Evolutionary conservation across 768 basidiomycete genomes (phyloP).

Genomic region (Xerocomellus chrysenteron): DNA sequence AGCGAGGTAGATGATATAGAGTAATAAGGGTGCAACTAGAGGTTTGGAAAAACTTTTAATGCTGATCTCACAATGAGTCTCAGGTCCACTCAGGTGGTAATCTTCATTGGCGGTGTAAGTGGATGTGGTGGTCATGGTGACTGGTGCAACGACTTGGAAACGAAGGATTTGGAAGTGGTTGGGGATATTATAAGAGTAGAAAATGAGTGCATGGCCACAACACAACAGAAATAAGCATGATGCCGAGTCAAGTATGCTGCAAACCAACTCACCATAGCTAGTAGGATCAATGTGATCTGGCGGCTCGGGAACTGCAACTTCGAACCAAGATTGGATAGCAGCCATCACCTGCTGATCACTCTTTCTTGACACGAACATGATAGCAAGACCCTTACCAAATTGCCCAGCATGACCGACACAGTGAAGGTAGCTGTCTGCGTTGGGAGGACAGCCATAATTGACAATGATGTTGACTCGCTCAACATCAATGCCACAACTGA

Average conservation of each 20-base stretch:
- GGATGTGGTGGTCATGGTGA: too few species aligned
- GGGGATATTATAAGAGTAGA: neutral
- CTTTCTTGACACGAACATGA: conserved; percentile 94
- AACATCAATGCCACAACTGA: conserved; percentile 98
- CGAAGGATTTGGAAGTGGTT: too few species aligned
- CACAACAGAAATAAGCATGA: neutral
- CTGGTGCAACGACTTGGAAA: too few species aligned
- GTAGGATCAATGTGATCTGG: conserved; percentile 93
- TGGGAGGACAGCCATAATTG: conserved; percentile 97
- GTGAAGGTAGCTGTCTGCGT: conserved; percentile 98
- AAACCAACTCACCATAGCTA: conserved; percentile 78
- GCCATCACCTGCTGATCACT: conserved; percentile 93
- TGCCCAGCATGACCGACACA: conserved; percentile 99
- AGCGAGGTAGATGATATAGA: too few species aligned
- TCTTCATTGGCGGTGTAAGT: too few species aligned
- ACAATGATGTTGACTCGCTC: conserved; percentile 99
- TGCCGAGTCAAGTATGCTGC: neutral
- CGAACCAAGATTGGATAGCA: conserved; percentile 93
- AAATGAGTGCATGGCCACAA: conserved; percentile 9
- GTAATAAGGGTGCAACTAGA: too few species aligned
- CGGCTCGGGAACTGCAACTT: conserved; percentile 93
- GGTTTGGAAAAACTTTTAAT: too few species aligned
- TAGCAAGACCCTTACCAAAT: conserved; percentile 98
- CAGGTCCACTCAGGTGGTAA: too few species aligned
- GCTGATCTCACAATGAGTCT: too few species aligned